Conservation (phyloP, 768 basidiomycete species). For the Pisolithus tinctorius region DNA sequence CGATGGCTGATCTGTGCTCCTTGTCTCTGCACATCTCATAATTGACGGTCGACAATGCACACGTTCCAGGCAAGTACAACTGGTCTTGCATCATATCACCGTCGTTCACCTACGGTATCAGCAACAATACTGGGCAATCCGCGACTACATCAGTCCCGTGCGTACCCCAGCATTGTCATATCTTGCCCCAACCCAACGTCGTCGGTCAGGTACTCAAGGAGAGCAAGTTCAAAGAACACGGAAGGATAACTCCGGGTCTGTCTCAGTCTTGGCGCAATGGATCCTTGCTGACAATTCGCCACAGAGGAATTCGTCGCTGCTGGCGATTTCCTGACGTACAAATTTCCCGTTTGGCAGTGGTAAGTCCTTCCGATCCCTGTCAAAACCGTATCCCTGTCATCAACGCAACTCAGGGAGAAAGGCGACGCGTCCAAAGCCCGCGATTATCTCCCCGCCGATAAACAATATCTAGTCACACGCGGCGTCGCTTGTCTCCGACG, state of each 20-base stretch:
- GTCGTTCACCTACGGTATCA: constrained; percentile 22
- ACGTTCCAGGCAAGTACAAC: constrained; percentile 36
- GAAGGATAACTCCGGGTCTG: constrained; percentile 88
- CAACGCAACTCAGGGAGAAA: constrained; percentile 62
- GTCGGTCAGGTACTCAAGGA: constrained; percentile 80
- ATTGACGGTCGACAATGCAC: constrained; percentile 30
- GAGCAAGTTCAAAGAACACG: constrained; percentile 99
- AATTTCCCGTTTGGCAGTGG: constrained; percentile 99
- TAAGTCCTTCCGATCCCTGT: constrained; percentile 30
- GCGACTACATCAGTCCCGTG: constrained; percentile 91
- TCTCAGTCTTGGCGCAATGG: constrained; percentile 3
- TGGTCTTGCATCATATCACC: neutral
- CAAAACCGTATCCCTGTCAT: neutral
- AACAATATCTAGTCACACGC: constrained; percentile 93
- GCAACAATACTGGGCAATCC: constrained; percentile 91
- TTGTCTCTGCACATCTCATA: constrained; percentile 13
- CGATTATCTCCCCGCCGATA: constrained; percentile 91
- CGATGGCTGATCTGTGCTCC: constrained; percentile 22
- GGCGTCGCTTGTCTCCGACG: constrained; percentile 96
- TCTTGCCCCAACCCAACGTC: constrained; percentile 16
- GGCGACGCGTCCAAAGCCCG: constrained; percentile 81
- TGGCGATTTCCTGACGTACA: constrained; percentile 95
- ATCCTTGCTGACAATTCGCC: constrained; percentile 7
- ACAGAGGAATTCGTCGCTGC: constrained; percentile 97
- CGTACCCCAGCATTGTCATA: constrained; percentile 24